Evolutionary conservation across 2,329 filamentous ascomycete genomes (phyloP).

Genomic region (Aspergillus luchuensis): DNA sequence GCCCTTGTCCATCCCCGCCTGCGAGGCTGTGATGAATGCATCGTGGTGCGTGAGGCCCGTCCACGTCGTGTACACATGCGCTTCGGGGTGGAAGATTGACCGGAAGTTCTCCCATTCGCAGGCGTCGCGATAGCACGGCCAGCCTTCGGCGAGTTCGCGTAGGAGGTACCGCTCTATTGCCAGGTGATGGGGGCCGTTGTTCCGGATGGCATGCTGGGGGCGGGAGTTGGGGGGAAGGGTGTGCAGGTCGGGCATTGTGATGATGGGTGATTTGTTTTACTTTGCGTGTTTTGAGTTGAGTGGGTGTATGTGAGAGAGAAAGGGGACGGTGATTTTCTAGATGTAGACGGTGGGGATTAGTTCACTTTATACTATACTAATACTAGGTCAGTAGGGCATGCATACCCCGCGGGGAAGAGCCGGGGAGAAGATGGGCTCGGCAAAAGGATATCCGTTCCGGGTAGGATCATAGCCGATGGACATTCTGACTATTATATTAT

Average conservation of each 20-base stretch:
- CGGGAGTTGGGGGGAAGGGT: conserved; percentile 39
- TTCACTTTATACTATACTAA: no score
- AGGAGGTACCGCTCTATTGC: conserved; percentile 51
- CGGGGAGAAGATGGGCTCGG: no score
- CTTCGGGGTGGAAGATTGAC: conserved; percentile 53
- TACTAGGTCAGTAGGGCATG: no score
- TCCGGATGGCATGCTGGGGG: conserved; percentile 46
- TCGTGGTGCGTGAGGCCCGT: conserved; percentile 46
- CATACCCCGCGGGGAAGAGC: no score
- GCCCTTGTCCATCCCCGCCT: conserved; percentile 53
- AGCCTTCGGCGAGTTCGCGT: conserved; percentile 53
- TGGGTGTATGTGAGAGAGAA: no score
- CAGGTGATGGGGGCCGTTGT: conserved; percentile 50
- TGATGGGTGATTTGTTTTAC: no score
- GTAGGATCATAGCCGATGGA: no score
- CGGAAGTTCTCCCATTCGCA: conserved; percentile 57
- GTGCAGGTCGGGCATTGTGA: conserved; percentile 34
- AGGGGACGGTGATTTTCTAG: no score
- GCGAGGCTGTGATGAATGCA: conserved; percentile 54
- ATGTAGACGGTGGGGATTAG: no score
- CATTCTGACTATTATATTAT: no score
- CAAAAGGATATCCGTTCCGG: no score
- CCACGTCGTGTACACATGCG: conserved; percentile 56
- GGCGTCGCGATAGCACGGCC: conserved; percentile 53
- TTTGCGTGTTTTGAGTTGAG: no score